Conservation (phyloP, 225 moss, liverwort and hornwort genomes). For the Pleurozium schreberi region DNA sequence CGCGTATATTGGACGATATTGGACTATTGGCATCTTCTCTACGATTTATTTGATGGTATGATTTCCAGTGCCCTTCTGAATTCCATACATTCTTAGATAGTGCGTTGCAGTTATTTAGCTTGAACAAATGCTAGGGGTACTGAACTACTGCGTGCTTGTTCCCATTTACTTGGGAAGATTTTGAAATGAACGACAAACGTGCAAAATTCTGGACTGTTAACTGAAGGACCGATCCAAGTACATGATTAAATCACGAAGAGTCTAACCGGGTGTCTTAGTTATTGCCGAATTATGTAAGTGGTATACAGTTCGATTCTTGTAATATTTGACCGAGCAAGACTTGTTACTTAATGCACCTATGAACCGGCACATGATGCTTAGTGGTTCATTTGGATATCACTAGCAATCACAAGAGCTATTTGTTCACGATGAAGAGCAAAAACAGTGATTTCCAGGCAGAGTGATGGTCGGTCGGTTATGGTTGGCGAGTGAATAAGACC, state of each 20-base stretch:
- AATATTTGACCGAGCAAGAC: background rate
- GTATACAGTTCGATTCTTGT: background rate
- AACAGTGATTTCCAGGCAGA: background rate
- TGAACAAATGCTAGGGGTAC: background rate
- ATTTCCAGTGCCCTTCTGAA: background rate
- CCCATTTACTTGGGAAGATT: background rate
- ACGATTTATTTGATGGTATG: constrained; percentile 43
- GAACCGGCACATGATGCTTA: background rate
- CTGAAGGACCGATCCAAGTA: background rate
- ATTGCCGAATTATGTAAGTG: background rate
- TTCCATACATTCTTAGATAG: background rate
- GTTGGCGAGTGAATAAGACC: background rate
- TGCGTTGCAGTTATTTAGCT: background rate
- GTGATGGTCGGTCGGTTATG: background rate
- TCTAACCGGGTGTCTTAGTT: too few species aligned
- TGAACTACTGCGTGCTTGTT: background rate
- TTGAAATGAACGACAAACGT: too few species aligned
- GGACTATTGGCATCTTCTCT: constrained; percentile 58
- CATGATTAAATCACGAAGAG: background rate
- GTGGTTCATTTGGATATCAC: background rate
- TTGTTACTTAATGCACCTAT: background rate
- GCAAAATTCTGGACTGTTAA: background rate
- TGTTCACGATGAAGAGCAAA: background rate
- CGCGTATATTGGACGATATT: constrained; percentile 57
- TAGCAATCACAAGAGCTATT: background rate